A percentile compares a stretch with the other conserved stretches of the same genome.
Conservation (phyloP, 345 rosid species). For the Alliaria petiolata region DNA sequence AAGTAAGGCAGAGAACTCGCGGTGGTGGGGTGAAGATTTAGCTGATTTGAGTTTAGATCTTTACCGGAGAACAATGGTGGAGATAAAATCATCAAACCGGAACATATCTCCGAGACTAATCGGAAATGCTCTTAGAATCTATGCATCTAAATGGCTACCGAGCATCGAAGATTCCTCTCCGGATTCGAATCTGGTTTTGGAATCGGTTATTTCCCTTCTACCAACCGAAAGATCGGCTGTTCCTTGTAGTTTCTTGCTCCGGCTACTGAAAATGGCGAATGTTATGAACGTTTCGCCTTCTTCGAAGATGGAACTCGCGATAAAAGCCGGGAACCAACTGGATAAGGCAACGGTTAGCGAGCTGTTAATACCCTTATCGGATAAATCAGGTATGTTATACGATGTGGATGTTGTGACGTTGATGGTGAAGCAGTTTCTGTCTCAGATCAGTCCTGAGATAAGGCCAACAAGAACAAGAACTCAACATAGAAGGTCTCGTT, state of each 20-base stretch:
- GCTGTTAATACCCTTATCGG: conserved; percentile 66
- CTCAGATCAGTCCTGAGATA: conserved; percentile 70
- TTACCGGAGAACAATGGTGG: conserved; percentile 75
- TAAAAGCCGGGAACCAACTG: conserved; percentile 69
- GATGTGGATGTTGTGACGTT: conserved; percentile 71
- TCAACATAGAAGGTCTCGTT: conserved; percentile 80
- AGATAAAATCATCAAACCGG: conserved; percentile 63
- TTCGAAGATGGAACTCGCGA: conserved; percentile 70
- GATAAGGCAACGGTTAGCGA: conserved; percentile 80
- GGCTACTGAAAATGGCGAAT: conserved; percentile 63
- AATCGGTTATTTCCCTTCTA: conserved; percentile 69
- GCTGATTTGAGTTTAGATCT: conserved; percentile 83
- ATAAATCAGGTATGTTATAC: conserved; percentile 42
- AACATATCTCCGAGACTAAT: conserved; percentile 51
- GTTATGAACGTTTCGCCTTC: conserved; percentile 51
- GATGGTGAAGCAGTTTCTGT: conserved; percentile 76
- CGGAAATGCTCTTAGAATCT: conserved; percentile 75
- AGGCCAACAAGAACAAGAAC: conserved; percentile 62
- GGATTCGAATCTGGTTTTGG: conserved; percentile 64
- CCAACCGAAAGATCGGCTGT: conserved; percentile 64
- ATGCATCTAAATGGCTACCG: conserved; percentile 73
- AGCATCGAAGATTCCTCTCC: conserved; percentile 35
- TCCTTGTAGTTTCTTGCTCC: conserved; percentile 76
- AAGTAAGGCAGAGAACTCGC: conserved; percentile 39
- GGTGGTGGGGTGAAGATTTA: conserved; percentile 97